Base-by-base conservation (phyloP, 331 rosid species). In the Quercus tomentella region DNA sequence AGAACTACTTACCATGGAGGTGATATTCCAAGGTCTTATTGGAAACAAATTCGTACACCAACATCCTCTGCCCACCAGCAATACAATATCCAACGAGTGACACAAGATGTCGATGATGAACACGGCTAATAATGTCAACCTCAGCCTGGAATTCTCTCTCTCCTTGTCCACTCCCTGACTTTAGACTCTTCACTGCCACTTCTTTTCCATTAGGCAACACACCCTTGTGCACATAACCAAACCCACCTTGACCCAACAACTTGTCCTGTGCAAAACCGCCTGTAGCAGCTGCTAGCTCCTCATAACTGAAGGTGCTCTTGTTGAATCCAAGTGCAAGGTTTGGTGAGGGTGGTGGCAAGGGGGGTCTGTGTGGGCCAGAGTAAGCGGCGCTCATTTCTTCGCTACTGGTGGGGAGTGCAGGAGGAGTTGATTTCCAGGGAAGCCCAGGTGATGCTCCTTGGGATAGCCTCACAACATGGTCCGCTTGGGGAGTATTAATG, bases 161-260 rank as follows among this genome's bases (percentile, higher is more conserved):
- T 37, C 97, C 98, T 67, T 89, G 95, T 1, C 97, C 93, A 4
- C 97, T 92, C 0, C 88, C 92, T 0, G 87, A 14, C 76, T 91
- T 93, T 4, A 91, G 84, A 66, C 90, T 90, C 89, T 90, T 93
- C 35, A 93, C 95, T 1, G 98, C 98, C 26, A 93, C 85, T 57
- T 77, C 87, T 79, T 86, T 91, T 35, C 98, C 98, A 68, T 70
- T 86, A 0, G 95, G 90, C 49, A 93, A 79, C 1, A 93, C 86
- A 6, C 98, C 98, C 78, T 82, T 91, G 75, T 91, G 95, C 78
- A 93, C 98, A 82, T 77, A 93, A 23, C 95, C 98, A 20, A 93
- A 92, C 30, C 97, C 95, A 2, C 98, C 98, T 26, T 93, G 93
- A 26, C 98, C 98, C 73, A 93, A 68, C 83, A 93, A 26, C 54